Evolutionary conservation across 441 rosid species (phyloP).

Genomic region (Syzygium malaccense): DNA sequence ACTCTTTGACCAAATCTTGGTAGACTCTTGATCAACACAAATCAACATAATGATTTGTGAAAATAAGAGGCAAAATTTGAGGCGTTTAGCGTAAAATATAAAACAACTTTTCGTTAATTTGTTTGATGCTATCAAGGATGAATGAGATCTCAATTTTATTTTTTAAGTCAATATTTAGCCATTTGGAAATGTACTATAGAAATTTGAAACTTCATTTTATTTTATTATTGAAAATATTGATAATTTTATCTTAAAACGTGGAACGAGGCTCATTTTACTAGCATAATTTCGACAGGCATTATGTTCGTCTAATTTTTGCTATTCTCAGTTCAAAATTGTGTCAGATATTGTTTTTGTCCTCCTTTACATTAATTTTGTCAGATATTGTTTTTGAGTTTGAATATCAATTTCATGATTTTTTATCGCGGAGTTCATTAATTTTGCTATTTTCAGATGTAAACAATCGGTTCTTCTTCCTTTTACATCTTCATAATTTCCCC

Average conservation of each 20-base stretch:
- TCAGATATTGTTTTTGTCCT: background rate
- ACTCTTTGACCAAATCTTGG: too few species aligned
- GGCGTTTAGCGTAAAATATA: background rate
- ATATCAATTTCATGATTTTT: background rate
- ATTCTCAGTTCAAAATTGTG: background rate
- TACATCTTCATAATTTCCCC: background rate
- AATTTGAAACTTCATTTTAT: background rate
- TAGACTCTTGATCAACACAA: background rate
- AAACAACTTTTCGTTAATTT: background rate
- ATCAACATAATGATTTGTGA: background rate
- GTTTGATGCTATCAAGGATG: background rate
- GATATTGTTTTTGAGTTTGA: background rate
- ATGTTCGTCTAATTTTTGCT: background rate
- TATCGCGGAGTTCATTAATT: background rate
- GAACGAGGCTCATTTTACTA: too few species aligned
- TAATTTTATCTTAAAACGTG: background rate
- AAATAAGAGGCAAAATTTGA: background rate
- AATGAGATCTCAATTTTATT: background rate
- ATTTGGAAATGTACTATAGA: background rate
- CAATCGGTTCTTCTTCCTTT: too few species aligned
- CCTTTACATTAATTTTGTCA: too few species aligned
- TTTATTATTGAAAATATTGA: background rate
- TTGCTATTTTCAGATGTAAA: too few species aligned
- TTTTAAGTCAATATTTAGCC: background rate
- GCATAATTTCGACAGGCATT: rapidly evolving